Base-by-base conservation (phyloP, 2,329 filamentous ascomycete genomes). In the Diaporthe citriasiana region DNA sequence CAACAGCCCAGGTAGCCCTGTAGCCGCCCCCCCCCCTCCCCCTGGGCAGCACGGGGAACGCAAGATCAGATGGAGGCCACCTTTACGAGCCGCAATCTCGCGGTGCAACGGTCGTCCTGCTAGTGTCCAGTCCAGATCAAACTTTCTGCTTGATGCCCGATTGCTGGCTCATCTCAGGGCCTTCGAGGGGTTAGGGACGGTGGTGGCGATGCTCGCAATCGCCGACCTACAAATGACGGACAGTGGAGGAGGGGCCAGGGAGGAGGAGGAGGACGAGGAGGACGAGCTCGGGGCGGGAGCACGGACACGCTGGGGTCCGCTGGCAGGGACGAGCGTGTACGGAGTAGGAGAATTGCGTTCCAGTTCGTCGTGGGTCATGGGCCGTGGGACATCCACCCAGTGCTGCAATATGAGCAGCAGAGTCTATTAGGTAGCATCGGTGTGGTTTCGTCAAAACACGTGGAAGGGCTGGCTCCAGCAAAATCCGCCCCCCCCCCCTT, bases 221-320 rank as follows among this genome's bases (percentile, higher is more conserved):
- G 47, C 63, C 63, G 22, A 13, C 63, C 63, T 53, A 50, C 33
- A 40, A 68, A 68, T 68, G 63, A 68, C 33, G 33, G 63, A 33
- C 63, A 38, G 63, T 66, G 63, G 63, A 51, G 63, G 63, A 51
- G n/a, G 45, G 63, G 22, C 19, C 42, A 50, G 63, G 63, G 45
- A 51, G 60, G 60, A 60, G 57, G 59, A n/a, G 19, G 60, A 53
- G 47, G 60, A 66, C 17, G 59, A 45, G 38, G 42, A 66, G 19
- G 59, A 72, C 19, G 50, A 57, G 60, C 51, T 38, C 71, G 51
- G 71, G 50, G 59, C 71, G 71, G 59, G 60, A 72, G 71, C 71
- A 72, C 71, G 71, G 71, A 69, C 71, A 38, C 71, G 63, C 47
- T 68, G 63, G 63, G 63, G 63, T 68, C 63, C 63, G 63, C 63